A percentile compares a stretch with the other conserved stretches of the same genome.
These are phyloP conservation scores for Plasmodium vivax DNA, from an alignment of 169 alveolate species.

Conservation along the genomic window DNA sequence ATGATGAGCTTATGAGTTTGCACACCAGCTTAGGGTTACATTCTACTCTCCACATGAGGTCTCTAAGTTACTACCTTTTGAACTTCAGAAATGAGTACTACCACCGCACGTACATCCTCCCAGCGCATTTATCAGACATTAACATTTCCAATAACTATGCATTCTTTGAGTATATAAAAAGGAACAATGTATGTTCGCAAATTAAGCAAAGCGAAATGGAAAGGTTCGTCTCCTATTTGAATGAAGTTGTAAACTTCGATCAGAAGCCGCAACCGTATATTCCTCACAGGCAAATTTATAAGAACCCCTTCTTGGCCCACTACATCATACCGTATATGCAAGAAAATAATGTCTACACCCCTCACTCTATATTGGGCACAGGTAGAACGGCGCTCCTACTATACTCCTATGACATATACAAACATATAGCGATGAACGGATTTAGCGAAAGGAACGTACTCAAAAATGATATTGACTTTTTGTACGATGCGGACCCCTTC, in stretches of 20 bases:
- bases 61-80: conserved; percentile 45
- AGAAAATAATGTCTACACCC: conserved; percentile 9
- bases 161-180: conserved; percentile 48
- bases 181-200: conserved; percentile 25
- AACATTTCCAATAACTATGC: conserved; percentile 46
- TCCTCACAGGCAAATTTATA: conserved; percentile 59
- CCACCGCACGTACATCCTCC: conserved; percentile 30
- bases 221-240: conserved; percentile 33
- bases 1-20: conserved; percentile 51
- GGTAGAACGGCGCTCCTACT: conserved; percentile 43
- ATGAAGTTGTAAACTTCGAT: conserved; percentile 58
- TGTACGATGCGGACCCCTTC: conserved; percentile 46
- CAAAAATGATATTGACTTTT: not conserved
- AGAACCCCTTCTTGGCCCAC: conserved; percentile 46
- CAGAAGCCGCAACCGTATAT: conserved; percentile 65
- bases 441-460: conserved; percentile 8
- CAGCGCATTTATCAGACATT: conserved; percentile 45
- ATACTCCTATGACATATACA: conserved; percentile 47
- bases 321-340: conserved; percentile 7
- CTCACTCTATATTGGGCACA: conserved; percentile 48
- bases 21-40: conserved; percentile 50
- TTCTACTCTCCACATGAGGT: conserved; percentile 62
- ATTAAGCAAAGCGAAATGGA: not conserved
- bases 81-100: conserved; percentile 66
- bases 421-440: conserved; percentile 6